Evolutionary conservation across 345 rosid genomes (phyloP).

Genomic region (Linum usitatissimum): DNA sequence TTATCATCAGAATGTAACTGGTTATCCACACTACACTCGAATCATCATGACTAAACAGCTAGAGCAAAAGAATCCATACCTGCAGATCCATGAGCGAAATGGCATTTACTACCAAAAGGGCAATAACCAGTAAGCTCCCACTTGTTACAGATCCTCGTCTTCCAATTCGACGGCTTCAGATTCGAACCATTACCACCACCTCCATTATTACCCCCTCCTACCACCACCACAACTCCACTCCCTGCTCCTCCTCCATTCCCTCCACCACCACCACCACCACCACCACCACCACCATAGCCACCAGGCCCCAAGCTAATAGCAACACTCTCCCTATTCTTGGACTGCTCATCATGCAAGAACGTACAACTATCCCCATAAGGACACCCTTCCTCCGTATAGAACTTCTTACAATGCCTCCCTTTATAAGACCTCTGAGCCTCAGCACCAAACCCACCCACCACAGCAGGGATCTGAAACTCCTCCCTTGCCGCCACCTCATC

Average conservation of each 20-base stretch:
- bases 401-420: slow-evolving; percentile 95
- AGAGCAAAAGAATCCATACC: slow-evolving; percentile 31
- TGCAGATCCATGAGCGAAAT: slow-evolving; percentile 87
- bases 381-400: slow-evolving; percentile 89
- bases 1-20: no score
- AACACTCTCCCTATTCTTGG: slow-evolving; percentile 88
- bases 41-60: background rate
- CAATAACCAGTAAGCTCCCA: slow-evolving; percentile 96
- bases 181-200: slow-evolving; percentile 22
- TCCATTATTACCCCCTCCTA: slow-evolving; percentile 21
- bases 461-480: slow-evolving; percentile 77
- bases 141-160: slow-evolving; percentile 90
- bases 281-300: slow-evolving; percentile 53
- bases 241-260: slow-evolving; percentile 22
- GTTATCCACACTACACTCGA: background rate
- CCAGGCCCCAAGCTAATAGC: slow-evolving; percentile 93
- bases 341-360: slow-evolving; percentile 82
- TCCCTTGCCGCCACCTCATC: slow-evolving; percentile 30
- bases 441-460: slow-evolving; percentile 37
- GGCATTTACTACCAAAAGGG: slow-evolving; percentile 92
- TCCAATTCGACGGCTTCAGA: slow-evolving; percentile 92
- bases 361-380: slow-evolving; percentile 93
- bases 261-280: slow-evolving; percentile 14
- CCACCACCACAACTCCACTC: slow-evolving; percentile 22
- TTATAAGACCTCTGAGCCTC: slow-evolving; percentile 62